Conservation (phyloP, 2,329 filamentous ascomycete genomes). For the Plectosphaerella cucumerina region DNA sequence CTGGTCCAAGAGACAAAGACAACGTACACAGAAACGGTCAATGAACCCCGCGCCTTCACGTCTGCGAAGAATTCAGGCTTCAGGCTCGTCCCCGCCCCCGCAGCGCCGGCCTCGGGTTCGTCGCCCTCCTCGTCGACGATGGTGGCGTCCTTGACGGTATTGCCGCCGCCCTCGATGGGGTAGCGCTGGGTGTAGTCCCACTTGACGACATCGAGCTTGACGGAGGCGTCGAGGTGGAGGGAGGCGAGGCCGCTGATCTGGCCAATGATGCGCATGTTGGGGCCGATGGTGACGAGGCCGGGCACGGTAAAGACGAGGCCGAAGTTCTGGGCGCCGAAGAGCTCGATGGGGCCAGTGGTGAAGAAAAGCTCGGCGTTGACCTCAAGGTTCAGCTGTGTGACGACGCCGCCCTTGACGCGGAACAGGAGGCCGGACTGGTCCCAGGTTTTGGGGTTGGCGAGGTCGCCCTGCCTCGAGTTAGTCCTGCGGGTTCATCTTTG, state of each 20-base stretch:
- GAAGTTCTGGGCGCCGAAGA: not conserved
- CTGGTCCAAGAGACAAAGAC: not conserved
- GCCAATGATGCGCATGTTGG: not conserved
- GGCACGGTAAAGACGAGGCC: not conserved
- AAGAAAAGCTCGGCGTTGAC: slow-evolving; percentile 8
- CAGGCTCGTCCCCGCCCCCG: not conserved
- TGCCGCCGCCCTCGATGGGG: not conserved
- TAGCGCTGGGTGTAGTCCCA: slow-evolving; percentile 2
- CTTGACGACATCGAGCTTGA: slow-evolving; percentile 1
- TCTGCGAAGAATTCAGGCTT: not conserved
- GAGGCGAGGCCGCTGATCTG: slow-evolving; percentile 1
- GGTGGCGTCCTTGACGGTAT: not conserved
- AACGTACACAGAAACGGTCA: not conserved
- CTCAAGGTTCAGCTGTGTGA: slow-evolving; percentile 6
- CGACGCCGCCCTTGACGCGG: slow-evolving; percentile 9
- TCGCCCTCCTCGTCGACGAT: not conserved
- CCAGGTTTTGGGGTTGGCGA: slow-evolving; percentile 6
- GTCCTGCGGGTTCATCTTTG: not conserved
- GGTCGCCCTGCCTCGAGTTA: not conserved
- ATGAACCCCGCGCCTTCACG: not conserved
- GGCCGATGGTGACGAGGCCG: not conserved
- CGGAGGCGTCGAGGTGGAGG: not conserved
- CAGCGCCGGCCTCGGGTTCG: not conserved
- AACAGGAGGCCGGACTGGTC: slow-evolving; percentile 9
- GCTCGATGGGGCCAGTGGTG: not conserved